These are phyloP conservation scores for Alternaria longipes DNA, from an alignment of 2,329 filamentous ascomycete genomes.

Conservation along the genomic window DNA sequence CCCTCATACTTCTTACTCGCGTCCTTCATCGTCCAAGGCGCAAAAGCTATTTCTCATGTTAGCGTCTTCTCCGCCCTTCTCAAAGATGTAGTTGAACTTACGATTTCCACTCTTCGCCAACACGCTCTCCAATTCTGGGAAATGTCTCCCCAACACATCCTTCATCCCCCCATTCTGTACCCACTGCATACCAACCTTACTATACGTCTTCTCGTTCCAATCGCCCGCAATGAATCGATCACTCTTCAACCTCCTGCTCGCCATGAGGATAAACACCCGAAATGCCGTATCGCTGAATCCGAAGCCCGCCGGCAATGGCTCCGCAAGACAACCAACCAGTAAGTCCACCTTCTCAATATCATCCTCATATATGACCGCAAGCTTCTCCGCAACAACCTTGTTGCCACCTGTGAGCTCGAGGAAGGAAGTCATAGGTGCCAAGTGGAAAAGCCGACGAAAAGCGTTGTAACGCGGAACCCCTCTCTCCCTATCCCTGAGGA, in stretches of 20 bases:
- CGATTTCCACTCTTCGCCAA: slow-evolving; percentile 33
- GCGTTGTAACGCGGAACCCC: slow-evolving; percentile 58
- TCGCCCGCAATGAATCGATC: slow-evolving; percentile 57
- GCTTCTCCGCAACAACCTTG: not conserved
- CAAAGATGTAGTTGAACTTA: slow-evolving; percentile 20
- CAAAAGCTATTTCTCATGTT: slow-evolving; percentile 30
- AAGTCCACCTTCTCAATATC: slow-evolving; percentile 57
- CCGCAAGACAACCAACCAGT: slow-evolving; percentile 55
- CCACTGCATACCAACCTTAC: slow-evolving; percentile 55
- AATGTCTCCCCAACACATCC: slow-evolving; percentile 56
- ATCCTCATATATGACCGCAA: slow-evolving; percentile 44
- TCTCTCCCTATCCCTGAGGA: slow-evolving; percentile 59
- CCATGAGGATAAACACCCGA: slow-evolving; percentile 59
- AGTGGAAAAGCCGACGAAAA: slow-evolving; percentile 57
- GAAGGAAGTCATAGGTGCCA: slow-evolving; percentile 51
- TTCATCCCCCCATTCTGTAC: slow-evolving; percentile 57
- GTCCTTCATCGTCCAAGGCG: slow-evolving; percentile 34
- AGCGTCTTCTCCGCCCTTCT: slow-evolving; percentile 1
- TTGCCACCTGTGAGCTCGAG: slow-evolving; percentile 17
- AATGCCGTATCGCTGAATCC: slow-evolving; percentile 61
- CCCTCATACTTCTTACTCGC: slow-evolving; percentile 30
- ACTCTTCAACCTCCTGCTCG: slow-evolving; percentile 54
- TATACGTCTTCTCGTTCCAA: slow-evolving; percentile 55
- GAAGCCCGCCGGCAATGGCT: slow-evolving; percentile 57
- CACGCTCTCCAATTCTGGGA: slow-evolving; percentile 37